Conservation (phyloP, 495 filamentous ascomycete genomes). For the Daldinia loculata region DNA sequence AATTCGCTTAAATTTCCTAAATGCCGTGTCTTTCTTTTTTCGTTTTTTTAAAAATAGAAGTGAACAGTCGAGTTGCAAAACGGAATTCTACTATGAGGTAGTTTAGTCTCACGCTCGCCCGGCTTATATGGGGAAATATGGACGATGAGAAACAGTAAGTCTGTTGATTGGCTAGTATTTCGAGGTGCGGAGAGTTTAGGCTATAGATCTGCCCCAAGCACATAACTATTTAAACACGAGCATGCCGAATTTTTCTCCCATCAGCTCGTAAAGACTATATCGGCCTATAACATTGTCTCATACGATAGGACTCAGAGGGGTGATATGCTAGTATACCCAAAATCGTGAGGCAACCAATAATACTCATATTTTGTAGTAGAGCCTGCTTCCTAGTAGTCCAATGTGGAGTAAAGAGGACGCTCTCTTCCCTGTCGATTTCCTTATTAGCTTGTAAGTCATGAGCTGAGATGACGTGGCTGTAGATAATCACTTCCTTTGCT, state of each 20-base stretch:
- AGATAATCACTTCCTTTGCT: background rate
- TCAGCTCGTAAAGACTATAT: background rate
- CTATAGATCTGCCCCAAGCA: background rate
- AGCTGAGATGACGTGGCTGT: background rate
- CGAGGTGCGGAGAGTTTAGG: background rate
- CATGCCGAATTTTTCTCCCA: background rate
- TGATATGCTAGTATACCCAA: background rate
- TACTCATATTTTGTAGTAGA: background rate
- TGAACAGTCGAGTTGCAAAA: background rate
- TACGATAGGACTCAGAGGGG: background rate
- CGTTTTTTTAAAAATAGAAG: background rate
- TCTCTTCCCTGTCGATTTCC: background rate
- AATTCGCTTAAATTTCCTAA: background rate
- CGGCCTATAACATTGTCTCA: background rate
- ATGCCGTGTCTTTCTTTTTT: background rate
- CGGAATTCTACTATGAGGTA: background rate
- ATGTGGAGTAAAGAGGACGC: background rate
- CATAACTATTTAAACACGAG: background rate
- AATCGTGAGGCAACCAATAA: background rate
- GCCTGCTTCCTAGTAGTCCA: background rate
- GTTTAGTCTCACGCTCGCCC: background rate
- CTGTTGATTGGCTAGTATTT: background rate
- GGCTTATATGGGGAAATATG: background rate
- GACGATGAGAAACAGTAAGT: background rate
- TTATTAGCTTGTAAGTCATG: background rate